Conservation (phyloP, 2,329 filamentous ascomycete genomes). For the Saccharata proteae region DNA sequence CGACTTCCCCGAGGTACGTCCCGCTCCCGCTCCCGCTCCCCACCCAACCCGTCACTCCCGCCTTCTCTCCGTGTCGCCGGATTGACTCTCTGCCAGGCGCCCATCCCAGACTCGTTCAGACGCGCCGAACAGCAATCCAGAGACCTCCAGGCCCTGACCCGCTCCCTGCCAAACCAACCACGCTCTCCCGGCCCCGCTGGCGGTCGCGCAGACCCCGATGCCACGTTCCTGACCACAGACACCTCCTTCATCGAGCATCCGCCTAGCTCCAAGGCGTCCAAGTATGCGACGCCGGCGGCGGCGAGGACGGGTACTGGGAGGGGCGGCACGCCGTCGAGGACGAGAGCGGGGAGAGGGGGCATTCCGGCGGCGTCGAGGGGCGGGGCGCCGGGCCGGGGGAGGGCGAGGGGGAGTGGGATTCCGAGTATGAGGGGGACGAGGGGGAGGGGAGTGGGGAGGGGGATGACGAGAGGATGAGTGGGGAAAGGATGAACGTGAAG, state of each 20-base stretch:
- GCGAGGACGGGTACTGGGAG: slow-evolving; percentile 9
- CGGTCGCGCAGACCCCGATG: slow-evolving; percentile 48
- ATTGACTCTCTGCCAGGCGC: slow-evolving; percentile 44
- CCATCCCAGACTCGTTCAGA: slow-evolving; percentile 71
- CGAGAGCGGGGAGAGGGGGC: slow-evolving; percentile 3
- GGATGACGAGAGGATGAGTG: too few relatives aligned
- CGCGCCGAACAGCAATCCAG: slow-evolving; percentile 17
- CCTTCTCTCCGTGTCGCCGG: neutral
- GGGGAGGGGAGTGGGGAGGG: slow-evolving; percentile 22
- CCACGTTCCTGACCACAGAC: slow-evolving; percentile 88
- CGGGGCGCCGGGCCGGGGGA: slow-evolving; percentile 1
- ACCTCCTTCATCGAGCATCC: slow-evolving; percentile 87
- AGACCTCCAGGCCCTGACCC: slow-evolving; percentile 13
- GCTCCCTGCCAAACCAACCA: slow-evolving; percentile 14
- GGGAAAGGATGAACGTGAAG: too few relatives aligned
- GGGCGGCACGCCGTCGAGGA: neutral
- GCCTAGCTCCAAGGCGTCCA: slow-evolving; percentile 39
- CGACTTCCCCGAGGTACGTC: slow-evolving; percentile 94
- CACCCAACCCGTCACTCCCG: neutral
- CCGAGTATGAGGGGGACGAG: slow-evolving; percentile 21
- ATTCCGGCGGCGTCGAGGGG: slow-evolving; percentile 14
- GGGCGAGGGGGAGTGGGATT: slow-evolving; percentile 21
- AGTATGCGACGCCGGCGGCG: slow-evolving; percentile 25
- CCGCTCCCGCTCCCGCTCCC: neutral
- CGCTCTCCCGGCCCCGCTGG: too few relatives aligned